Percentiles rank a stretch among this genome's conserved stretches.
Evolutionary conservation across 257 asterid genomes (phyloP).

Genomic region (Solanum phureja): DNA sequence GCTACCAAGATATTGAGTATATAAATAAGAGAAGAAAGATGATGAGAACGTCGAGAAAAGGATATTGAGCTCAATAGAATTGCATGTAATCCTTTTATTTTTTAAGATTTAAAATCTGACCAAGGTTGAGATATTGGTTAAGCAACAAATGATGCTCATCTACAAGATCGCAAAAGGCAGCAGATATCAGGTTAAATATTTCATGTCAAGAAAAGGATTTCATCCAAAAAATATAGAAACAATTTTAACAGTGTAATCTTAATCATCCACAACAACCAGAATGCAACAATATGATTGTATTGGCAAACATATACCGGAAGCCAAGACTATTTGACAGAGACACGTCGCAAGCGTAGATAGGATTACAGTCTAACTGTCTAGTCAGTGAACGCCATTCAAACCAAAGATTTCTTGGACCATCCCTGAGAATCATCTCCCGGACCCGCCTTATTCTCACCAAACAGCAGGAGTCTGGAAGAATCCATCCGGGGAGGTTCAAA

Average conservation of each 20-base stretch:
- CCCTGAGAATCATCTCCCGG: background rate
- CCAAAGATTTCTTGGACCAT: background rate
- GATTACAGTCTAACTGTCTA: background rate
- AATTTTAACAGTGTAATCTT: background rate
- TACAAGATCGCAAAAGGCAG: background rate
- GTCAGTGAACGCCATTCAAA: background rate
- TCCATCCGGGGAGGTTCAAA: background rate
- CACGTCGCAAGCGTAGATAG: background rate
- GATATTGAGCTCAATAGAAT: background rate
- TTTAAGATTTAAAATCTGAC: background rate
- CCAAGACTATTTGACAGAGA: background rate
- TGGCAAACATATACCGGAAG: background rate
- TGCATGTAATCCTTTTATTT: background rate
- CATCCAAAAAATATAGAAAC: background rate
- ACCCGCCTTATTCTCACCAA: background rate
- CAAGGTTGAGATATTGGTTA: background rate
- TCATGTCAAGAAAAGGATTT: background rate
- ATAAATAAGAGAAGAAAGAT: background rate
- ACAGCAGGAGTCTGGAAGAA: background rate
- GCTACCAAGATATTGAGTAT: background rate
- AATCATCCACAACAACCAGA: background rate
- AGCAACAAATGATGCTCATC: background rate
- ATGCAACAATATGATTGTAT: background rate
- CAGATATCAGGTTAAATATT: background rate
- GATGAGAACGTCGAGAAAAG: background rate